Evolutionary conservation across 2,329 filamentous ascomycete genomes (phyloP).

Genomic region (Diaporthe ampelina): DNA sequence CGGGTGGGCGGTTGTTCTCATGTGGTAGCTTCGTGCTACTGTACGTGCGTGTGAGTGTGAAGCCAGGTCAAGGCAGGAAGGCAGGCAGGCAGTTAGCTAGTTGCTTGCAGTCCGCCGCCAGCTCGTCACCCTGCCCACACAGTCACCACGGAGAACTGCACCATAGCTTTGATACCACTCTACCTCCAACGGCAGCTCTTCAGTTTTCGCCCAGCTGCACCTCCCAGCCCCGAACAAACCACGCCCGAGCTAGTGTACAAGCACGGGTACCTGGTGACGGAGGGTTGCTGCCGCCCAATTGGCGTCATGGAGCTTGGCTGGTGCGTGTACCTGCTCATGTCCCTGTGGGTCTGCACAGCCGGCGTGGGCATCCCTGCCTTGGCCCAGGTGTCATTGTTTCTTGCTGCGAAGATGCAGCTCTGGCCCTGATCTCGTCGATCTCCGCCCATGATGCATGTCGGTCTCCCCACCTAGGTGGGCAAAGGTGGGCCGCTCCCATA

Average conservation of each 20-base stretch:
- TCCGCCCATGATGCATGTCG: conserved; percentile 21
- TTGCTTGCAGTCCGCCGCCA: background rate
- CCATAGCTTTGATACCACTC: background rate
- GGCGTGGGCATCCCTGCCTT: conserved; percentile 36
- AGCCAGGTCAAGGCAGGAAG: conserved; percentile 3
- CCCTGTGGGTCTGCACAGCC: conserved; percentile 9
- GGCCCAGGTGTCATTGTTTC: conserved; percentile 16
- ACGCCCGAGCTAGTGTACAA: conserved; percentile 22
- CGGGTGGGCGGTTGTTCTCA: background rate
- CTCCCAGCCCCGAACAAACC: conserved; percentile 9
- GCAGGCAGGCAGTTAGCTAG: background rate
- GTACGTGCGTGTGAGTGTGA: conserved; percentile 3
- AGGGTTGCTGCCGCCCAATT: conserved; percentile 7
- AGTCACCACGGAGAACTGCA: conserved; percentile 1
- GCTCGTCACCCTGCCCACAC: conserved; percentile 13
- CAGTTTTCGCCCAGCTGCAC: conserved; percentile 11
- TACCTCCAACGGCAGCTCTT: conserved; percentile 4
- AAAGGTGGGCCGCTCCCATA: conserved; percentile 1
- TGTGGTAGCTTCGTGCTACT: background rate
- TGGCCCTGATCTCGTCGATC: conserved; percentile 30
- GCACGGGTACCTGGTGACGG: conserved; percentile 28
- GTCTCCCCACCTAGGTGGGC: conserved; percentile 10
- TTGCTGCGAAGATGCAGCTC: conserved; percentile 29
- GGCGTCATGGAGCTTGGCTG: conserved; percentile 20
- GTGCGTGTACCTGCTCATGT: conserved; percentile 34